Conservation (phyloP, 805 yeast genomes). For the Myxozyma vanderwaltii region DNA sequence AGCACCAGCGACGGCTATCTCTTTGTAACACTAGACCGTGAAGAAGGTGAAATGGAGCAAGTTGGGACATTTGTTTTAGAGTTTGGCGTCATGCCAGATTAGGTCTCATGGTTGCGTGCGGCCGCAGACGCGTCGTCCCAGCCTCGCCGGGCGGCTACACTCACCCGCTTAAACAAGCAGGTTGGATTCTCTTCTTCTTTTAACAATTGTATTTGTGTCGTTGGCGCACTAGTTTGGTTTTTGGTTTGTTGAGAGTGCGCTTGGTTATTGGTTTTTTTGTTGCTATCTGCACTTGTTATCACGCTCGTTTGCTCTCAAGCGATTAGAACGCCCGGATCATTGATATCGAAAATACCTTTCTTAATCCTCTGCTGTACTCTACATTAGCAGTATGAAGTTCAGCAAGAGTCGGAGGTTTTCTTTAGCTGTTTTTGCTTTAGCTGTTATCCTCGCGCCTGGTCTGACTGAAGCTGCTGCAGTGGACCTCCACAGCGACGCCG, state of each 20-base stretch:
- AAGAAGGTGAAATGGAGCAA: background rate
- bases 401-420: background rate
- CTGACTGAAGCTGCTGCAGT: slow-evolving; percentile 5
- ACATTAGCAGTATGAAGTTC: background rate
- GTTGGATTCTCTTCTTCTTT: too few relatives aligned
- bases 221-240: background rate
- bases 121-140: slow-evolving; percentile 7
- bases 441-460: background rate
- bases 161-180: background rate
- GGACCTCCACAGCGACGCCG: background rate
- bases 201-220: too few relatives aligned
- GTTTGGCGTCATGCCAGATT: background rate
- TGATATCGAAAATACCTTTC: too few relatives aligned
- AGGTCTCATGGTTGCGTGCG: background rate
- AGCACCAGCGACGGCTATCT: background rate
- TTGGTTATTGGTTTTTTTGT: too few relatives aligned
- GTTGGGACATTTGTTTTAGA: background rate
- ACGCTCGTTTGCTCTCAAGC: too few relatives aligned
- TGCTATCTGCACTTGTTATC: too few relatives aligned
- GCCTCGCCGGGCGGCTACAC: background rate
- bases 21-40: background rate
- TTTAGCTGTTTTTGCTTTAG: background rate
- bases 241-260: background rate
- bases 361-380: too few relatives aligned
- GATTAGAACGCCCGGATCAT: too few relatives aligned